Percentiles rank a stretch among this genome's conserved stretches.
phyloP scores from a whole-genome alignment of 345 rosid genomes.

The Psidium friedrichsthalianum region DNA sequence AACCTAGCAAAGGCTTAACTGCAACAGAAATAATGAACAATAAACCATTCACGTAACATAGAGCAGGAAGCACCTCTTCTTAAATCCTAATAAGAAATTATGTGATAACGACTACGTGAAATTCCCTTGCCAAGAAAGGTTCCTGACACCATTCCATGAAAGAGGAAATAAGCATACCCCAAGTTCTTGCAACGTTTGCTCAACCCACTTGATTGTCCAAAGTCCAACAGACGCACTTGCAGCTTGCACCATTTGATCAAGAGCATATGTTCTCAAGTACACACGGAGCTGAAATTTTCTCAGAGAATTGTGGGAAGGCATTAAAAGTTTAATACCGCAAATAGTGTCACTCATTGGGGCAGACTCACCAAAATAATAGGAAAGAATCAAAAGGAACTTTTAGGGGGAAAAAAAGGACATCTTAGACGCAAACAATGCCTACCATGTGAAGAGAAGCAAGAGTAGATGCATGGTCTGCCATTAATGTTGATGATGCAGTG shows the following conservation, averaged over 20 bases:
- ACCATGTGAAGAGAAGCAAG: constrained; percentile 85
- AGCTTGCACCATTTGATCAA: constrained; percentile 98
- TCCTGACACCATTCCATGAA: background rate
- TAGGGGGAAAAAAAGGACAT: background rate
- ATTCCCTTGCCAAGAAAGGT: background rate
- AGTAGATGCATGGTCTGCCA: constrained; percentile 76
- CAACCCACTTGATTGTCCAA: constrained; percentile 83
- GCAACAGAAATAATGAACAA: background rate
- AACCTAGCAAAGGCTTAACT: background rate
- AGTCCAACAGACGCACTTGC: constrained; percentile 89
- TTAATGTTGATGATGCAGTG: constrained; percentile 41
- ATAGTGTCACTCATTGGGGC: background rate
- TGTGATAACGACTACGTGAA: background rate
- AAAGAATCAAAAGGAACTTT: background rate
- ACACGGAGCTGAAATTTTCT: constrained; percentile 58
- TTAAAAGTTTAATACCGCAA: background rate
- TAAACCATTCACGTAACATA: background rate
- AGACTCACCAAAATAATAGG: background rate
- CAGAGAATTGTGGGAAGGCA: background rate
- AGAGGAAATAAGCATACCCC: constrained; percentile 50
- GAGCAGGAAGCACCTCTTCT: background rate
- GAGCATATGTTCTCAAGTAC: constrained; percentile 81
- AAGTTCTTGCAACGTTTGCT: constrained; percentile 85
- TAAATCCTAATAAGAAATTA: background rate
- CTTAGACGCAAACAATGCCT: background rate